A percentile compares a stretch with the other conserved stretches of the same genome.
phyloP scores from a whole-genome alignment of 2,329 filamentous ascomycete species.

The Microdochium trichocladiopsis region DNA sequence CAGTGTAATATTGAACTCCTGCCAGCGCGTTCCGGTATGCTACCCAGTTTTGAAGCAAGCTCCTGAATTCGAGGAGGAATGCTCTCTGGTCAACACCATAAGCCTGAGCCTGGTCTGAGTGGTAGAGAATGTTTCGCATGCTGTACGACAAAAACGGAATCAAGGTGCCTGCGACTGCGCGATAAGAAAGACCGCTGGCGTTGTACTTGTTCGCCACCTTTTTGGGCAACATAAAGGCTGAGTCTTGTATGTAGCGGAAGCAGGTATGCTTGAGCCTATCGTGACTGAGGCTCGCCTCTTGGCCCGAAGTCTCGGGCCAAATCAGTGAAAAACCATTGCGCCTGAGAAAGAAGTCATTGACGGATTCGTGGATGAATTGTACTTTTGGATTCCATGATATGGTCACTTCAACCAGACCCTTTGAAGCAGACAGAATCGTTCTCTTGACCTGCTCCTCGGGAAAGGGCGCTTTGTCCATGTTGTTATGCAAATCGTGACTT shows the following conservation, averaged over 20 bases:
- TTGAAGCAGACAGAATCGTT: constrained; percentile 35
- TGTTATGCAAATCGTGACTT: constrained; percentile 3
- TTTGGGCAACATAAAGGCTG: too few relatives aligned
- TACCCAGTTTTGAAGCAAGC: constrained; percentile 22
- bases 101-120: constrained; percentile 27
- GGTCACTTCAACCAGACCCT: constrained; percentile 39
- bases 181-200: too few relatives aligned
- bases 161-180: too few relatives aligned
- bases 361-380: constrained; percentile 48
- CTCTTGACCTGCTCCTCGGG: not conserved
- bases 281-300: constrained; percentile 27
- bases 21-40: constrained; percentile 20
- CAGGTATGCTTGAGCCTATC: constrained; percentile 38
- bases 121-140: constrained; percentile 27
- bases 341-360: constrained; percentile 36
- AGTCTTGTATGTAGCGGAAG: constrained; percentile 30
- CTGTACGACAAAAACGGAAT: constrained; percentile 40
- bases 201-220: too few relatives aligned
- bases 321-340: constrained; percentile 21
- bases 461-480: constrained; percentile 10
- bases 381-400: constrained; percentile 22
- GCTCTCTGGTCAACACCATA: constrained; percentile 6
- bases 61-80: constrained; percentile 21
- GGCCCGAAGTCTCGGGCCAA: constrained; percentile 19
- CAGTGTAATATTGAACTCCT: constrained; percentile 14